A percentile compares a stretch with the other conserved stretches of the same genome.
These are phyloP conservation scores for Rhodotorula sp. DNA, from an alignment of 1,284 basidiomycete species.

Conservation along the genomic window DNA sequence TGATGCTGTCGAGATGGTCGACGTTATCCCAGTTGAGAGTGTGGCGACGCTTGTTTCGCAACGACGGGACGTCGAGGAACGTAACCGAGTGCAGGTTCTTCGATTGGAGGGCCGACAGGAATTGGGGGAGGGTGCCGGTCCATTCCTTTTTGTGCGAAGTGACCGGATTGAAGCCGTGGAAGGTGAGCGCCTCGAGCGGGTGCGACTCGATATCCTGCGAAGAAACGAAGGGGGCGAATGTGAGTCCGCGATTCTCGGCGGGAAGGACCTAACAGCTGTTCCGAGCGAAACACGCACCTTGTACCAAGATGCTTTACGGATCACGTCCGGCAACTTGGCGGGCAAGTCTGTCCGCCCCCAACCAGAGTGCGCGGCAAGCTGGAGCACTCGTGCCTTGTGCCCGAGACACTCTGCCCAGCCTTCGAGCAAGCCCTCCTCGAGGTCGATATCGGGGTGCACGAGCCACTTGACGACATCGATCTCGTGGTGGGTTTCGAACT, in stretches of 20 bases:
- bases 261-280: too few species aligned
- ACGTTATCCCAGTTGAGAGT: conserved; percentile 14
- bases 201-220: conserved; percentile 10
- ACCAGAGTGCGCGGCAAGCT: conserved; percentile 22
- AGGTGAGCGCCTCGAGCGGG: conserved; percentile 17
- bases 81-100: conserved; percentile 6
- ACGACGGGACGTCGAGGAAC: conserved; percentile 28
- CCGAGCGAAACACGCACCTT: not conserved
- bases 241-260: not conserved
- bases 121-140: conserved; percentile 8
- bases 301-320: conserved; percentile 18
- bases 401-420: conserved; percentile 20
- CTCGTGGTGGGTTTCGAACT: conserved; percentile 9
- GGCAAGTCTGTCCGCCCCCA: conserved; percentile 30
- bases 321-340: conserved; percentile 5
- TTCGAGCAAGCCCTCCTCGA: conserved; percentile 13
- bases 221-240: not conserved
- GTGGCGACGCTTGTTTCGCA: conserved; percentile 14
- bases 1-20: conserved; percentile 2
- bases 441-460: conserved; percentile 25
- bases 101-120: conserved; percentile 6
- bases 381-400: conserved; percentile 5
- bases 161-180: conserved; percentile 30
- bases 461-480: conserved; percentile 17
- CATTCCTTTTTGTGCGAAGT: conserved; percentile 25